Evolutionary conservation across 192 early-diverging fungal genomes (phyloP).

Genomic region (Linnemannia hyalina): DNA sequence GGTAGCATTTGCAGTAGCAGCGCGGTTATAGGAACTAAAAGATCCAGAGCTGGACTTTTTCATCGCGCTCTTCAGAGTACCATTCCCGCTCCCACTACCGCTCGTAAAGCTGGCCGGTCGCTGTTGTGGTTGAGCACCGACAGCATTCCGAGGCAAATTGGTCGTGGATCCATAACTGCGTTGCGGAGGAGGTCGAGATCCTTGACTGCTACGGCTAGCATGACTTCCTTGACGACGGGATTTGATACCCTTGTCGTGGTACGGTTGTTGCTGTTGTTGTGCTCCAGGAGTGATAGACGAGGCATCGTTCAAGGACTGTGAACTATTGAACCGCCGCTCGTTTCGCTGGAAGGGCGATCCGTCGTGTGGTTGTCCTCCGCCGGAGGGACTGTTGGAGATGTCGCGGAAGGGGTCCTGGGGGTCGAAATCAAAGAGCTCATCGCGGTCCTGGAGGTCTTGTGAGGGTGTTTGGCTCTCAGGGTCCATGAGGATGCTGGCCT

Average conservation of each 20-base stretch:
- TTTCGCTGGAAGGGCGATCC: not conserved
- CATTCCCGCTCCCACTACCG: not conserved
- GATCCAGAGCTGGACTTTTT: not conserved
- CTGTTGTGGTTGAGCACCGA: not conserved
- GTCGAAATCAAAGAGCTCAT: conserved; percentile 17
- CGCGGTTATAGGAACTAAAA: not conserved
- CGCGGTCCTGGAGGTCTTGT: conserved; percentile 3
- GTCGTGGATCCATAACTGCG: conserved; percentile 8
- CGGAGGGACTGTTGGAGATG: not conserved
- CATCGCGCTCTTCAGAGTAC: not conserved
- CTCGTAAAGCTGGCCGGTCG: not conserved
- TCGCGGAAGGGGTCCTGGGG: conserved; percentile 31
- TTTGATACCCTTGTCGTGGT: not conserved
- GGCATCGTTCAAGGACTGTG: conserved; percentile 10
- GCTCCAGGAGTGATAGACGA: not conserved
- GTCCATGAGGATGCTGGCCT: not conserved
- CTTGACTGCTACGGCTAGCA: not conserved
- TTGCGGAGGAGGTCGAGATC: not conserved
- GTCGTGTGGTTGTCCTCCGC: not conserved
- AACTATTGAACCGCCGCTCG: conserved; percentile 1
- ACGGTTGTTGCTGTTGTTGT: not conserved
- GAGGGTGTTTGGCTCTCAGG: not conserved
- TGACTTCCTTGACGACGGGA: not conserved
- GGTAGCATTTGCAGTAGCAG: not conserved
- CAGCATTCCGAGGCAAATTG: not conserved